Evolutionary conservation across 1,284 basidiomycete genomes (phyloP), one percentile per base, ranked within the genome.

Genomic region (Cystobasidium pallidum): DNA sequence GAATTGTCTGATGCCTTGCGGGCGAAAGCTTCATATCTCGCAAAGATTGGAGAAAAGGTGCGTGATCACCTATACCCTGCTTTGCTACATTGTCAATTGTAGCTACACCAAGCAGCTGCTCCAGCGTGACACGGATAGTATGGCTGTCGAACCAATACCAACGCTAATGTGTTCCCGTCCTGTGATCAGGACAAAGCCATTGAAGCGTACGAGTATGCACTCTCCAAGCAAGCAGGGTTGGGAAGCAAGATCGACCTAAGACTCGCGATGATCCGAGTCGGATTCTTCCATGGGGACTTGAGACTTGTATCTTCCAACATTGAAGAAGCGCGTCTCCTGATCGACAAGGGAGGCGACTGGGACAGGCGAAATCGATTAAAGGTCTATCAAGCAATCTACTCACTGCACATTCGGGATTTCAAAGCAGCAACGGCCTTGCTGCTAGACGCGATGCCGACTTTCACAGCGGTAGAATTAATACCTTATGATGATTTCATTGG

Each of bases 291-390:
- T 81, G 86, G 86, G 30, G 92, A 98, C 79, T 87, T 89, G 54
- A 83, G 86, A 11, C 83, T 95, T 68, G 88, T 95, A 64, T 88
- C 85, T 0, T 81, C 84, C 54, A 87, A 91, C 78, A 87, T 98
- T 63, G 83, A 87, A 15, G 88, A 89, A 77, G 94, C 95, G 0
- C 90, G 93, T 78, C 86, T 88, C 74, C 83, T 97, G 41, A 91
- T 98, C 63, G 94, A 98, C 78, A 88, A 94, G 80, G 95, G 96
- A 1, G 95, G 96, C 57, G 95, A 99, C 82, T 99, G 95, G 95
- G 95, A 99, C 81, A 85, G 96, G 70, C 87, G 94, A 36, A 99
- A 98, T 81, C 87, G 94, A 55, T 87, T 98, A 76, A 99, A 98
- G 81, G 95, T 97, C 47, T 99, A 99, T 84, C 88, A 89, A 67